phyloP scores from a whole-genome alignment of 192 early-diverging fungal species.

The Entomortierella beljakovae region DNA sequence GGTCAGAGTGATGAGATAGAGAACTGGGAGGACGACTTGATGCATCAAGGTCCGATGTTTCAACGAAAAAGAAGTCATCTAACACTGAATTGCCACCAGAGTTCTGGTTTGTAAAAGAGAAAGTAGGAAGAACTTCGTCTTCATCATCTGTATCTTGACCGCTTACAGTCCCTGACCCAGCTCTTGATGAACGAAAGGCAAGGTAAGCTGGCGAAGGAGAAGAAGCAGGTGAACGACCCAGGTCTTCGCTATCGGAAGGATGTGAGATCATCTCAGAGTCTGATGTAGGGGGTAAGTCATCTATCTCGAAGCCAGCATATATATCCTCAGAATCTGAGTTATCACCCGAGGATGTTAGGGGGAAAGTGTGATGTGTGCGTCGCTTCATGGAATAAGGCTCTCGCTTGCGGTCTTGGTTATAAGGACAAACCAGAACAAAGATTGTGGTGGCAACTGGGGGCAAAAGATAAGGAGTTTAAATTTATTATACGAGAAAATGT shows the following conservation, averaged over 20 bases:
- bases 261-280: constrained; percentile 49
- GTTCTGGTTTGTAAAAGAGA: constrained; percentile 21
- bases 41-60: constrained; percentile 28
- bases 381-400: neutral
- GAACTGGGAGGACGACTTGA: constrained; percentile 33
- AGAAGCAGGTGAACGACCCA: neutral
- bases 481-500: too few relatives aligned
- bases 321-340: constrained; percentile 39
- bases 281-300: constrained; percentile 29
- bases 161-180: neutral
- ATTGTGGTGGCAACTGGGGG: neutral
- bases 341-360: constrained; percentile 9
- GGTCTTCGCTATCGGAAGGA: constrained; percentile 41
- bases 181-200: neutral
- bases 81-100: neutral
- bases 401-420: neutral
- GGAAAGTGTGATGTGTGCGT: neutral
- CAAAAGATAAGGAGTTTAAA: neutral
- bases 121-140: neutral
- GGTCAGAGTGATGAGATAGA: constrained; percentile 28
- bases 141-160: constrained; percentile 17
- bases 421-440: neutral
- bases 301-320: constrained; percentile 23
- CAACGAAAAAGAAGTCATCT: constrained; percentile 39
- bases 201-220: neutral